A percentile compares a stretch with the other conserved stretches of the same genome.
Evolutionary conservation across 352 stramenopile genomes (phyloP).

Genomic region (Globisporangium barbulae): DNA sequence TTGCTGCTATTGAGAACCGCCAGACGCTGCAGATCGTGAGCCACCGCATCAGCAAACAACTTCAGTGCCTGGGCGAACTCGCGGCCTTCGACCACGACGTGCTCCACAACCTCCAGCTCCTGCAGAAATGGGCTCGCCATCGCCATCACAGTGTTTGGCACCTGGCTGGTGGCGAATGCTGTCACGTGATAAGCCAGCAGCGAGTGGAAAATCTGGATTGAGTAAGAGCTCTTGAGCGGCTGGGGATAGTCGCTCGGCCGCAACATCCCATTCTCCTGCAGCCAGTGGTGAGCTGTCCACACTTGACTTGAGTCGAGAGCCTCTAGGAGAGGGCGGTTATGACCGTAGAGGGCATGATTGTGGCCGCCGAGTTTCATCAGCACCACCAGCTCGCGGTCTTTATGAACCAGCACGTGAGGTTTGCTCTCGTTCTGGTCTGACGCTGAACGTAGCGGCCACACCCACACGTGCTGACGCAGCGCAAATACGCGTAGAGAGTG

Average conservation of each 20-base stretch:
- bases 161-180: constrained; percentile 1
- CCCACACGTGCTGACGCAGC: constrained; percentile 30
- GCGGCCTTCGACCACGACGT: constrained; percentile 38
- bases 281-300: constrained; percentile 18
- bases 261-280: constrained; percentile 22
- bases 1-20: not conserved
- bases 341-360: constrained; percentile 13
- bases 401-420: not conserved
- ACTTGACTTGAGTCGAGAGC: constrained; percentile 16
- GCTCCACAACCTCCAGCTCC: constrained; percentile 31
- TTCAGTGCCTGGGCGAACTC: constrained; percentile 26
- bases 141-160: not conserved
- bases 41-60: constrained; percentile 43
- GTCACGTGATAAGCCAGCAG: constrained; percentile 29
- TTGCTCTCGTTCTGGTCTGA: not conserved
- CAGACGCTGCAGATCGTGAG: constrained; percentile 28
- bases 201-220: constrained; percentile 21
- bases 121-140: not conserved
- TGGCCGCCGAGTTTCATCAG: not conserved
- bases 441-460: not conserved
- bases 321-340: constrained; percentile 19
- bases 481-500: constrained; percentile 36
- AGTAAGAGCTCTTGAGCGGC: constrained; percentile 44
- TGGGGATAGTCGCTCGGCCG: constrained; percentile 20
- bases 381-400: not conserved